Conservation (phyloP, 371 early-diverging fungal species). For the Cokeromyces recurvatus region DNA sequence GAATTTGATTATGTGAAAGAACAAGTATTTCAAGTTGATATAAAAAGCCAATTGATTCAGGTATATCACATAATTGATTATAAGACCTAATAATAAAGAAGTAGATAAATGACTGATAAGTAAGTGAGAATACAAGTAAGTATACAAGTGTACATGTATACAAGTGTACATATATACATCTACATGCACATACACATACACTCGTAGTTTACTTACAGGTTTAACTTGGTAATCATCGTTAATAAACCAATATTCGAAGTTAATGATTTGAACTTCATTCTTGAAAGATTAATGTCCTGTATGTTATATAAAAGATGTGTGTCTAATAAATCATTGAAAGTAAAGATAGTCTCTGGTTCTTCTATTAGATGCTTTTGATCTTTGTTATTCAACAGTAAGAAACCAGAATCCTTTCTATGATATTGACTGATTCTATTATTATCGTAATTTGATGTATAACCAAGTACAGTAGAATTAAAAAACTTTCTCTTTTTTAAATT, state of each 20-base stretch:
- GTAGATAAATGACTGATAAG: too few species aligned
- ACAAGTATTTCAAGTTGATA: slow-evolving; percentile 53
- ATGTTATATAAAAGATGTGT: slow-evolving; percentile 2
- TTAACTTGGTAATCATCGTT: slow-evolving; percentile 17
- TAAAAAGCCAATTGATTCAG: slow-evolving; percentile 63
- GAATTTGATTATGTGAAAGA: slow-evolving; percentile 54
- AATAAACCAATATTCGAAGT: slow-evolving; percentile 20
- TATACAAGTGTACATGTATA: slow-evolving; percentile 1
- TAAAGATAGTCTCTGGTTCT: too few species aligned
- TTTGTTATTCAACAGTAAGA: too few species aligned
- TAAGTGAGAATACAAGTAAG: too few species aligned
- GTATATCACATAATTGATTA: slow-evolving; percentile 56
- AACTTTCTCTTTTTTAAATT: too few species aligned
- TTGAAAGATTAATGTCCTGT: slow-evolving; percentile 13
- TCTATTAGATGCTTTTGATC: too few species aligned
- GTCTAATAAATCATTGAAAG: slow-evolving; percentile 7
- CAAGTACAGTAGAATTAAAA: too few species aligned
- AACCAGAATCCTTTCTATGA: too few species aligned
- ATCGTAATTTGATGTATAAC: too few species aligned
- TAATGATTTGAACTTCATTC: slow-evolving; percentile 5
- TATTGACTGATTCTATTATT: too few species aligned
- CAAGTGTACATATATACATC: too few species aligned
- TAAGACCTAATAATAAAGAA: slow-evolving; percentile 26
- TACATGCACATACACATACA: too few species aligned
- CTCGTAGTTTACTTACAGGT: slow-evolving; percentile 35